A percentile compares a stretch with the other conserved stretches of the same genome.
Evolutionary conservation across 2,329 filamentous ascomycete species (phyloP).

Genomic region (Fusarium nurragi): DNA sequence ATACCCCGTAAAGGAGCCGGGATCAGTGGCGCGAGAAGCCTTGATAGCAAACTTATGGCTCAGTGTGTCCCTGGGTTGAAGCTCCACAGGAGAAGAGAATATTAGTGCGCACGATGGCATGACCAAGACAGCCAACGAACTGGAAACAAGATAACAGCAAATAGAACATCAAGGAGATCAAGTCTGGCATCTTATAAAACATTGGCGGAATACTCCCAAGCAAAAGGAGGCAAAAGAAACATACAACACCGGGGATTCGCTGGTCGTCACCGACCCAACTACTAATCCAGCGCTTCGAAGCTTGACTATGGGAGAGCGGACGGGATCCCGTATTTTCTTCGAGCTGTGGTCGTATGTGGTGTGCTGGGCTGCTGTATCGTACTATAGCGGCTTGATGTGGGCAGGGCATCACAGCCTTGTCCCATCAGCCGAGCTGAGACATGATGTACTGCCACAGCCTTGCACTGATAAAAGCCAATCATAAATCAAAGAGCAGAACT

Average conservation of each 20-base stretch:
- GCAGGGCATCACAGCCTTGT: conserved; percentile 5
- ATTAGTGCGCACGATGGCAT: not conserved
- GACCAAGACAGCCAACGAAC: not conserved
- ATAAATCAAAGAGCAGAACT: not conserved
- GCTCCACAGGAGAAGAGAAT: not conserved
- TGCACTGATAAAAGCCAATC: not conserved
- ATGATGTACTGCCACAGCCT: not conserved
- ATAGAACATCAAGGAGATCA: too few species aligned
- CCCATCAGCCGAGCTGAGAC: conserved; percentile 1
- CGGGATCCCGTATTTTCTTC: conserved; percentile 29
- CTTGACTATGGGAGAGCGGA: conserved; percentile 31
- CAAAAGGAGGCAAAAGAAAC: not conserved
- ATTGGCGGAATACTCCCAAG: not conserved
- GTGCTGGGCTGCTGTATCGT: accelerated
- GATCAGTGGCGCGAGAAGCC: not conserved
- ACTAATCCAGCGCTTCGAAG: conserved; percentile 32
- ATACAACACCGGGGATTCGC: conserved; percentile 31
- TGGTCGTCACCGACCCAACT: conserved; percentile 32
- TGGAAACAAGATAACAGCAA: too few species aligned
- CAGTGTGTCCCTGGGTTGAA: not conserved
- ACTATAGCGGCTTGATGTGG: not conserved
- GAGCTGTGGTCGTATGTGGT: conserved; percentile 30
- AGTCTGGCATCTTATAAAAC: too few species aligned
- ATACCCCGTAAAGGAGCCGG: not conserved
- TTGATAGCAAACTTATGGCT: not conserved